A percentile compares a stretch with the other conserved stretches of the same genome.
Evolutionary conservation across 2,329 filamentous ascomycete species (phyloP).

Genomic region (Chrysoporthe puriensis): DNA sequence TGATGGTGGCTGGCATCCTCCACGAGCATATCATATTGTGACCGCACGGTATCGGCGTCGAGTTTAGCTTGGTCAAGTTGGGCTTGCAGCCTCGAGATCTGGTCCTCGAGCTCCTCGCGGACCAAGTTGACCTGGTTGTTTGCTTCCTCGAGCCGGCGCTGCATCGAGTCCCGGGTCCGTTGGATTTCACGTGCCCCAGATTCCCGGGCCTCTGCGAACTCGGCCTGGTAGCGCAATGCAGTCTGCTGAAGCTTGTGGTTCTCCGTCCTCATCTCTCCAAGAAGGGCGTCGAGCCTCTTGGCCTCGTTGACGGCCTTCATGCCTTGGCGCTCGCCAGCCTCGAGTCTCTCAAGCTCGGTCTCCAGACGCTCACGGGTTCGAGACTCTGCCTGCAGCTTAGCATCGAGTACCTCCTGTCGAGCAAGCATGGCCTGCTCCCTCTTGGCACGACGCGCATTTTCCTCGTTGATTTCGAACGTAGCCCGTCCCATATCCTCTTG

Average conservation of each 20-base stretch:
- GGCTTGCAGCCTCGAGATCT: conserved; percentile 70
- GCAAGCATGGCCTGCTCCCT: conserved; percentile 80
- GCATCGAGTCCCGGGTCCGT: conserved; percentile 76
- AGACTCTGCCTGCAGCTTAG: conserved; percentile 74
- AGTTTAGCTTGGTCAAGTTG: conserved; percentile 79
- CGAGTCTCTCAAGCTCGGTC: conserved; percentile 67
- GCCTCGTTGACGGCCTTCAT: conserved; percentile 66
- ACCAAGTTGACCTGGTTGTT: conserved; percentile 86
- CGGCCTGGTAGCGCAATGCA: conserved; percentile 72
- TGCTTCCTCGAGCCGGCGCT: conserved; percentile 79
- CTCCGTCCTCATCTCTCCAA: conserved; percentile 64
- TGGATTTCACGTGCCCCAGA: conserved; percentile 79
- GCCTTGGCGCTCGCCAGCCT: conserved; percentile 65
- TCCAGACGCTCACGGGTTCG: conserved; percentile 70
- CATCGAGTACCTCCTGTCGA: conserved; percentile 78
- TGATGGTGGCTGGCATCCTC: conserved; percentile 78
- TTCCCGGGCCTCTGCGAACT: conserved; percentile 83
- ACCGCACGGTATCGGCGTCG: conserved; percentile 80
- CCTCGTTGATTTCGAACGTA: conserved; percentile 77
- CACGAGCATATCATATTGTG: conserved; percentile 80
- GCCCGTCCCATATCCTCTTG: conserved; percentile 86
- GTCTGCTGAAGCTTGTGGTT: conserved; percentile 74
- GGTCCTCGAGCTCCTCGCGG: conserved; percentile 79
- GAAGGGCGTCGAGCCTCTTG: conserved; percentile 60
- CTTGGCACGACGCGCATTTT: conserved; percentile 78